Conservation (phyloP, 208 protist species). For the Acanthamoeba triangularis region DNA sequence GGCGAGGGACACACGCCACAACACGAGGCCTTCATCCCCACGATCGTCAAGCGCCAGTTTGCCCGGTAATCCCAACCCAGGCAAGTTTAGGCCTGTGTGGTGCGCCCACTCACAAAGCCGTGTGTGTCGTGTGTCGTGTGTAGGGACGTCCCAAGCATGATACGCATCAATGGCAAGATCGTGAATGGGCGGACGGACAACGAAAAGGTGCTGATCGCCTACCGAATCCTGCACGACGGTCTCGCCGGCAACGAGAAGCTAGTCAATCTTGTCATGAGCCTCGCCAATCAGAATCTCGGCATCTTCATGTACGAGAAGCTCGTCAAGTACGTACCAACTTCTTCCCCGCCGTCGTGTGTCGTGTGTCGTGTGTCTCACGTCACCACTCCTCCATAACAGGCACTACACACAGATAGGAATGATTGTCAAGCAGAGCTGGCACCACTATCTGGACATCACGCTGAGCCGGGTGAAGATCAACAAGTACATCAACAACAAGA, state of each 20-base stretch:
- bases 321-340: constrained; percentile 20
- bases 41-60: constrained; percentile 54
- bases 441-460: constrained; percentile 51
- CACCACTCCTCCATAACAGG: not conserved
- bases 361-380: not conserved
- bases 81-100: not conserved
- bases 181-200: constrained; percentile 58
- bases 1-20: not conserved
- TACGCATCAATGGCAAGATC: constrained; percentile 56
- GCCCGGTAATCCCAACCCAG: not conserved
- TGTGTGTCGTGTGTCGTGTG: too few relatives aligned
- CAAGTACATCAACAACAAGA: constrained; percentile 52
- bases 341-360: not conserved
- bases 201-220: constrained; percentile 47
- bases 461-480: constrained; percentile 47
- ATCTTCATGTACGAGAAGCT: constrained; percentile 71
- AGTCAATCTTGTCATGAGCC: constrained; percentile 48
- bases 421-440: constrained; percentile 72
- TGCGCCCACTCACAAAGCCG: not conserved
- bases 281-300: constrained; percentile 61
- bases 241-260: constrained; percentile 36
- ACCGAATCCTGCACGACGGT: constrained; percentile 36
- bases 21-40: constrained; percentile 48
- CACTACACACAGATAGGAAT: constrained; percentile 51
- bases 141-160: constrained; percentile 63